phyloP scores from a whole-genome alignment of 257 asterid genomes.

The Apocynum venetum region DNA sequence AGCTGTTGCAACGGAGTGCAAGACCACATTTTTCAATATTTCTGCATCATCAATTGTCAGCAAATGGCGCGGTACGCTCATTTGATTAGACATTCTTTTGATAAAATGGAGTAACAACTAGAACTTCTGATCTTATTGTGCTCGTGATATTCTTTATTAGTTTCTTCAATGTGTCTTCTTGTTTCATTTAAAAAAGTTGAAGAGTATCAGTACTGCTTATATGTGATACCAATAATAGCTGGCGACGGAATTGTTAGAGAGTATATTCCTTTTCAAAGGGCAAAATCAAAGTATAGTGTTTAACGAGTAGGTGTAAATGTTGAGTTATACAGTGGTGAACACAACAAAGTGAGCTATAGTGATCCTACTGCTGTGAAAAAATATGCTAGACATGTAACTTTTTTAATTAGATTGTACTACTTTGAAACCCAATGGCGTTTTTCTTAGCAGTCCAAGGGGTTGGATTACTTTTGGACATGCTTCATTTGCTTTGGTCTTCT shows the following conservation, averaged over 20 bases:
- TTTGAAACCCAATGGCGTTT: too few relatives aligned
- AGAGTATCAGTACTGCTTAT: neutral
- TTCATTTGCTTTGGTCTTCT: too few relatives aligned
- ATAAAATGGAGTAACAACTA: neutral
- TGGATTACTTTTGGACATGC: too few relatives aligned
- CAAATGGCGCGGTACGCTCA: slow-evolving; percentile 95
- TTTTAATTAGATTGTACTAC: neutral
- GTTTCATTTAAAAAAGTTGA: neutral
- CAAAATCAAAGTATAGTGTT: neutral
- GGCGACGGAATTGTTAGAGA: too few relatives aligned
- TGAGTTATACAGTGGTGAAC: neutral
- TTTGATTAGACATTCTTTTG: neutral
- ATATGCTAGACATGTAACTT: neutral
- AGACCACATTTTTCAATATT: slow-evolving; percentile 95
- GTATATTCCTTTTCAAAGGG: neutral
- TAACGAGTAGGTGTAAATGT: neutral
- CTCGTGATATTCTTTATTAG: neutral
- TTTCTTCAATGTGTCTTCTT: neutral
- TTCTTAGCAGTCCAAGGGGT: neutral
- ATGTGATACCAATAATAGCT: neutral
- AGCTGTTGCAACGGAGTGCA: slow-evolving; percentile 99
- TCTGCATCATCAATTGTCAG: slow-evolving; percentile 99
- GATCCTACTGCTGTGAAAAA: neutral
- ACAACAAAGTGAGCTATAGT: neutral
- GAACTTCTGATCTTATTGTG: neutral